Evolutionary conservation across 2,329 filamentous ascomycete species (phyloP).

Genomic region (Verticillium nubilum): DNA sequence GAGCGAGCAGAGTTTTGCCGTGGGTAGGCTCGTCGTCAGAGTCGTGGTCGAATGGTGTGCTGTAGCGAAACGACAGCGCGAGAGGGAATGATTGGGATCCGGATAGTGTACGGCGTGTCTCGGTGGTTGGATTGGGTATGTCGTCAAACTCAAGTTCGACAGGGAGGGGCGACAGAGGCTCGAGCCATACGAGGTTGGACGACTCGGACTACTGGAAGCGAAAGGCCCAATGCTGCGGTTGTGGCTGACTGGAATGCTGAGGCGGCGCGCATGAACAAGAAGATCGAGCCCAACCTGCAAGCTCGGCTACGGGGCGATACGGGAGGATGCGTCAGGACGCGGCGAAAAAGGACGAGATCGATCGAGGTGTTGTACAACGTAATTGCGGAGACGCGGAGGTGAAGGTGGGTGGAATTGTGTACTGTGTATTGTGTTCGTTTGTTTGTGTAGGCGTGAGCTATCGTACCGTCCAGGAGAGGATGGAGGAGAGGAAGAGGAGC

Average conservation of each 20-base stretch:
- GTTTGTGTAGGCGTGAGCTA: background rate
- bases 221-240: slow-evolving; percentile 2
- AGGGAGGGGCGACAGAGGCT: slow-evolving; percentile 5
- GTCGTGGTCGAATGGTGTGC: slow-evolving; percentile 2
- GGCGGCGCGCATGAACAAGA: slow-evolving; percentile 10
- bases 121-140: slow-evolving; percentile 13
- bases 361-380: background rate
- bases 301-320: background rate
- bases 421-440: background rate
- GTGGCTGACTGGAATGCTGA: slow-evolving; percentile 10
- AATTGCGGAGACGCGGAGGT: background rate
- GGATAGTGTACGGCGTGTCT: slow-evolving; percentile 12
- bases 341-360: background rate
- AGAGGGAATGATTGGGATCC: slow-evolving; percentile 11
- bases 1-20: background rate
- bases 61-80: background rate
- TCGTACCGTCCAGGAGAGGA: background rate
- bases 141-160: slow-evolving; percentile 12
- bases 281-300: slow-evolving; percentile 16
- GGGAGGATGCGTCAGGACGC: slow-evolving; percentile 6
- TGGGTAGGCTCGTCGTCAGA: background rate
- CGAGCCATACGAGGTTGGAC: slow-evolving; percentile 6
- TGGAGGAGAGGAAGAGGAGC: background rate
- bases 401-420: background rate
- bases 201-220: background rate